A percentile compares a stretch with the other conserved stretches of the same genome.
Evolutionary conservation across 2,329 filamentous ascomycete species (phyloP).

Genomic region (Thermoascus crustaceus): DNA sequence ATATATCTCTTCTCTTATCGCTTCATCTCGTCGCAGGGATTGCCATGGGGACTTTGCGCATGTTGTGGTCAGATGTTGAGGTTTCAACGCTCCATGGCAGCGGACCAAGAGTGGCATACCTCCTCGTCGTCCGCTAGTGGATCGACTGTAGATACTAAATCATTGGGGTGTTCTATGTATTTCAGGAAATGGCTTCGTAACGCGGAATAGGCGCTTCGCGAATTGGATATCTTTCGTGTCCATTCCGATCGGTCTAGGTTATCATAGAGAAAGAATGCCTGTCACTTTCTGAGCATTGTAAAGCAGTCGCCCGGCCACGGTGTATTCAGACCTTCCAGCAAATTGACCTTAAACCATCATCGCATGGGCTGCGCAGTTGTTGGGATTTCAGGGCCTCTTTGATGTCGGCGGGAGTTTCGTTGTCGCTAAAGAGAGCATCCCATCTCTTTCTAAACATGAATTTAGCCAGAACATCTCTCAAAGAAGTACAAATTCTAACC

Average conservation of each 20-base stretch:
- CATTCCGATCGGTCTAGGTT: constrained; percentile 58
- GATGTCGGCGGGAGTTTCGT: constrained; percentile 53
- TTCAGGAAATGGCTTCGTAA: constrained; percentile 67
- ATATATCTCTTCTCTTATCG: constrained; percentile 75
- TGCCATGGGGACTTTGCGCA: constrained; percentile 76
- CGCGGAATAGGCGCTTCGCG: constrained; percentile 65
- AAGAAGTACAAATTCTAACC: constrained; percentile 27
- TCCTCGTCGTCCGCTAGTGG: constrained; percentile 76
- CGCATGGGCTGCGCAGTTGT: constrained; percentile 54
- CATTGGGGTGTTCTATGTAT: constrained; percentile 76
- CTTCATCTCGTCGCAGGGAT: constrained; percentile 74
- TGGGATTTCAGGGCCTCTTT: constrained; percentile 57
- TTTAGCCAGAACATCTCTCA: constrained; percentile 1
- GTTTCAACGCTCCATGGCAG: constrained; percentile 36
- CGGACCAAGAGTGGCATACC: constrained; percentile 36
- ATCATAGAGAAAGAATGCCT: constrained; percentile 76
- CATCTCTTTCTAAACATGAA: constrained; percentile 52
- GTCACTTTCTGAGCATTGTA: constrained; percentile 4
- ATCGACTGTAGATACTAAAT: constrained; percentile 65
- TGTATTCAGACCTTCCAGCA: constrained; percentile 72
- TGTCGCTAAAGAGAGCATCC: constrained; percentile 50
- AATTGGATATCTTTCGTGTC: constrained; percentile 58
- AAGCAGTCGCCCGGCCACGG: constrained; percentile 3
- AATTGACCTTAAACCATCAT: constrained; percentile 69
- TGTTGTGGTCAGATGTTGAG: constrained; percentile 15